These are phyloP conservation scores for Leucocoprinus leucothites DNA, from an alignment of 768 basidiomycete genomes.

Conservation along the genomic window DNA sequence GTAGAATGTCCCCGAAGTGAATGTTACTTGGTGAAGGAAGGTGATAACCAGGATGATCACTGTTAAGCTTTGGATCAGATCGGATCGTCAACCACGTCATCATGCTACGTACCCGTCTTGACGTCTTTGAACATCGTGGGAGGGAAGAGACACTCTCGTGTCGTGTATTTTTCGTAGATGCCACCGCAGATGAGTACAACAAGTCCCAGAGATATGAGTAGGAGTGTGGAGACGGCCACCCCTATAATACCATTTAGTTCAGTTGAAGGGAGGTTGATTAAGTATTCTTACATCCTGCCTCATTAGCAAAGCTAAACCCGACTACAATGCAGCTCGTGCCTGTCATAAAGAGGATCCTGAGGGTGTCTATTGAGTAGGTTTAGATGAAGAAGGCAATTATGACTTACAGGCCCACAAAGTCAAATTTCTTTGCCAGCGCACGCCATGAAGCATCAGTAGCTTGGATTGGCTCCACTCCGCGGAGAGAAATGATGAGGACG, in stretches of 20 bases:
- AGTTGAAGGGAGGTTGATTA: conserved; percentile 4
- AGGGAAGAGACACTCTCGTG: conserved; percentile 72
- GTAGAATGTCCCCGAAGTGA: conserved; percentile 85
- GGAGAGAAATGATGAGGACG: conserved; percentile 60
- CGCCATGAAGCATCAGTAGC: conserved; percentile 54
- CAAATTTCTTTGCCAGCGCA: conserved; percentile 54
- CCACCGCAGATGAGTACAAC: conserved; percentile 55
- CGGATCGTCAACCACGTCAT: conserved; percentile 9
- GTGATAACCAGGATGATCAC: conserved; percentile 65
- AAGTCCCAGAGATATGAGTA: conserved; percentile 55
- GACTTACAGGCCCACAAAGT: conserved; percentile 76
- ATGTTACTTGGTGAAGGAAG: conserved; percentile 81
- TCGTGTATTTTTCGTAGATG: conserved; percentile 65
- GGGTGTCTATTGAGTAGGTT: conserved; percentile 11
- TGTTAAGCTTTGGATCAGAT: conserved; percentile 26
- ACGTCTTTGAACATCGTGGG: conserved; percentile 54
- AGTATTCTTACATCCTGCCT: conserved; percentile 58
- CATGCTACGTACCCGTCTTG: conserved; percentile 49
- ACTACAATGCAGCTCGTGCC: conserved; percentile 74
- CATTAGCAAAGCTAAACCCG: conserved; percentile 75
- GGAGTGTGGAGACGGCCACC: conserved; percentile 57
- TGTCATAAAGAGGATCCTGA: conserved; percentile 68
- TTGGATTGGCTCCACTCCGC: conserved; percentile 45
- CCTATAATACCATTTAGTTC: conserved; percentile 40
- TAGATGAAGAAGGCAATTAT: conserved; percentile 9